Percentiles rank a stretch among this genome's conserved stretches.
phyloP scores from a whole-genome alignment of 345 rosid species.

The Diplotaxis tenuifolia region DNA sequence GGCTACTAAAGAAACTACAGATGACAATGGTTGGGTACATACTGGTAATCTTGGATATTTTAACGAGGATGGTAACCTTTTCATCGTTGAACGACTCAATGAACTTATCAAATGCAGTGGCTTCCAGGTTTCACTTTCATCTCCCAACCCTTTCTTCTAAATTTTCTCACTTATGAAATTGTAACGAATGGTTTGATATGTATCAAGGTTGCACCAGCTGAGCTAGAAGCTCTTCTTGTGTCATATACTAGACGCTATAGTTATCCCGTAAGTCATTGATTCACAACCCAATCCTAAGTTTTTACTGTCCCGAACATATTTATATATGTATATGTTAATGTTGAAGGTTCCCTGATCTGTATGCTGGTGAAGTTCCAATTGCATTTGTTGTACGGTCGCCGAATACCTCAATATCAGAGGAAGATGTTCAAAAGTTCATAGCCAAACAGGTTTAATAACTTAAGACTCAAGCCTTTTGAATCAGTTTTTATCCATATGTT shows the following conservation, averaged over 20 bases:
- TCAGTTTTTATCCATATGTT: not conserved
- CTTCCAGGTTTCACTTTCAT: conserved; percentile 59
- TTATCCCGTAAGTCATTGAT: conserved; percentile 76
- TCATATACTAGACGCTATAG: conserved; percentile 83
- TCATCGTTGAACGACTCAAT: conserved; percentile 81
- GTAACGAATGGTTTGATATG: conserved; percentile 1
- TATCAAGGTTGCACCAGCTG: conserved; percentile 92
- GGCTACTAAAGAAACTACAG: conserved; percentile 72
- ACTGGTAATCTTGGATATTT: conserved; percentile 92
- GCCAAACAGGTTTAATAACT: conserved; percentile 60
- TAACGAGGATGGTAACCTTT: conserved; percentile 67
- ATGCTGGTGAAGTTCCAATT: conserved; percentile 89
- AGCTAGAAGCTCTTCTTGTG: conserved; percentile 93
- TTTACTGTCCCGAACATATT: not conserved
- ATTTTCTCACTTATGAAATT: not conserved
- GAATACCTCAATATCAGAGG: conserved; percentile 61
- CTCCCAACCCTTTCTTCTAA: not conserved
- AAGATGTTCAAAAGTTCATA: conserved; percentile 57
- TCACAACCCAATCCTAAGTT: not conserved
- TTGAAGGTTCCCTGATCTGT: conserved; percentile 74
- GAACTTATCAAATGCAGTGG: conserved; percentile 94
- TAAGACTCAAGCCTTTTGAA: not conserved
- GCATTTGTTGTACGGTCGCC: conserved; percentile 80
- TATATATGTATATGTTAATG: not conserved
- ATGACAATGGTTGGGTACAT: conserved; percentile 76